Percentiles rank a stretch among this genome's conserved stretches.
Evolutionary conservation across 306 rosid genomes (phyloP).

Genomic region (Castanospermum australe): DNA sequence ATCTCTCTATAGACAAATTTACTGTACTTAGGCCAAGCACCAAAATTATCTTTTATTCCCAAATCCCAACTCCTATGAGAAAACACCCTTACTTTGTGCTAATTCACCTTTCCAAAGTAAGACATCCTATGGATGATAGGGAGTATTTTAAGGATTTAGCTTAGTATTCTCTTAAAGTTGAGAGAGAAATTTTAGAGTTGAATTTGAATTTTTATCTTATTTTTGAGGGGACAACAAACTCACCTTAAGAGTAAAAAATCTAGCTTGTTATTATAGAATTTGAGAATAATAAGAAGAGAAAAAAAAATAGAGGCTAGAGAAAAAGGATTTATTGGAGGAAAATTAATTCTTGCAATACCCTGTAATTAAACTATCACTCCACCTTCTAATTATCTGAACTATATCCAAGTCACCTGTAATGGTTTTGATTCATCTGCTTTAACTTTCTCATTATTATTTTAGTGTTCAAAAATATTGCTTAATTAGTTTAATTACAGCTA

Average conservation of each 20-base stretch:
- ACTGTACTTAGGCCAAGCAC: not conserved
- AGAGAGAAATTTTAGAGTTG: no score
- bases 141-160: not conserved
- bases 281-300: no score
- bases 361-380: not conserved
- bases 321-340: not conserved
- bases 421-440: not conserved
- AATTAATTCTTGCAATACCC: no score
- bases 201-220: no score
- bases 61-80: not conserved
- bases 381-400: not conserved
- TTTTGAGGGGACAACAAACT: no score
- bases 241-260: no score
- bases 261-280: no score
- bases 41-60: not conserved
- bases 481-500: not conserved
- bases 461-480: not conserved
- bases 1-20: conserved; percentile 26
- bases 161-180: no score
- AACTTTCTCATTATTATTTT: no score
- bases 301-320: not conserved
- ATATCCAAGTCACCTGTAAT: not conserved
- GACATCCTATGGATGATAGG: no score
- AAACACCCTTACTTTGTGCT: conserved; percentile 7
- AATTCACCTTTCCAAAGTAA: not conserved